A percentile compares a stretch with the other conserved stretches of the same genome.
phyloP scores from a whole-genome alignment of 2,329 filamentous ascomycete genomes.

The Hypoxylon sp. region DNA sequence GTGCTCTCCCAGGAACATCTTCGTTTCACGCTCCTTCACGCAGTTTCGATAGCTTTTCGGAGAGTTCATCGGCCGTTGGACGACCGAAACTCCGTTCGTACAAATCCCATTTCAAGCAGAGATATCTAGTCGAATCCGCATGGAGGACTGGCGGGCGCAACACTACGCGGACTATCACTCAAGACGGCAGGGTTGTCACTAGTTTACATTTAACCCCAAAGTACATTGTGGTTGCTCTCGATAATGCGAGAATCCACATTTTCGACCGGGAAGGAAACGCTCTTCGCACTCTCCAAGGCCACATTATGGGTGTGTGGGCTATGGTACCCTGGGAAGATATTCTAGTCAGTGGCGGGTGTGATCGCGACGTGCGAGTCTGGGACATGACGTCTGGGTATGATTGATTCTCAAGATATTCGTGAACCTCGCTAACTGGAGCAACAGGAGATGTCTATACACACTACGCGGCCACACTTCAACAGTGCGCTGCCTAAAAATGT shows the following conservation, averaged over 20 bases:
- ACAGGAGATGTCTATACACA: slow-evolving; percentile 81
- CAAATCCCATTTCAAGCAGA: slow-evolving; percentile 97
- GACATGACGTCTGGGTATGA: slow-evolving; percentile 91
- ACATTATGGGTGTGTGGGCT: slow-evolving; percentile 99
- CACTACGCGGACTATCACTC: slow-evolving; percentile 89
- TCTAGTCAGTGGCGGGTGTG: slow-evolving; percentile 94
- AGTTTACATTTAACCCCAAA: slow-evolving; percentile 94
- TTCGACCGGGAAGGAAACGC: slow-evolving; percentile 93
- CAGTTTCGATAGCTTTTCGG: slow-evolving; percentile 69
- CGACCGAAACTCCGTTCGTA: slow-evolving; percentile 84
- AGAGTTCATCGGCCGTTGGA: slow-evolving; percentile 55
- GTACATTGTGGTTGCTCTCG: slow-evolving; percentile 96
- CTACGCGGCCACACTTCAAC: slow-evolving; percentile 96
- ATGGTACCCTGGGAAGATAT: slow-evolving; percentile 99
- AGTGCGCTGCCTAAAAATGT: slow-evolving; percentile 98
- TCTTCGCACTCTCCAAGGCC: slow-evolving; percentile 90
- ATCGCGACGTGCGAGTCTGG: slow-evolving; percentile 97
- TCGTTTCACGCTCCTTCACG: slow-evolving; percentile 60
- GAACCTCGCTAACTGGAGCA: slow-evolving; percentile 50
- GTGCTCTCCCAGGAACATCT: slow-evolving; percentile 57
- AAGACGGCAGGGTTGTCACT: slow-evolving; percentile 96
- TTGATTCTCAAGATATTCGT: not conserved
- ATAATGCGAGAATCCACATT: slow-evolving; percentile 98
- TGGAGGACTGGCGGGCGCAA: slow-evolving; percentile 94
- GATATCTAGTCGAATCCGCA: slow-evolving; percentile 96